Conservation (phyloP, 1,284 basidiomycete species). For the Ustilago crameri region DNA sequence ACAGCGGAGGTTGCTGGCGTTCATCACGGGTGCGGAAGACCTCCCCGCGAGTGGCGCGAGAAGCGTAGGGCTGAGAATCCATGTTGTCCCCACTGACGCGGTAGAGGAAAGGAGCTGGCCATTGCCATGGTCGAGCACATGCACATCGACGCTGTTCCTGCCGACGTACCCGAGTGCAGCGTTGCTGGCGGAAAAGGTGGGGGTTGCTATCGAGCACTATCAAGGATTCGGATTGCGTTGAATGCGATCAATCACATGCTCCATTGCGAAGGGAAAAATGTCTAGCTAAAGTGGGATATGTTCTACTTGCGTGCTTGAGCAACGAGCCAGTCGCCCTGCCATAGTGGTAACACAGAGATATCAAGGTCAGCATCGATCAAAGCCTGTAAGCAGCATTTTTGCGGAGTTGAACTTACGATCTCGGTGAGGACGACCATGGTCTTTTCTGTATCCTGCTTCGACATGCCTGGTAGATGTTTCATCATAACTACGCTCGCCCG, state of each 20-base stretch:
- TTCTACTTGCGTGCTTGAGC: slow-evolving; percentile 36
- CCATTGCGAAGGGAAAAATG: slow-evolving; percentile 4
- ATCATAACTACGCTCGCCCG: slow-evolving; percentile 60
- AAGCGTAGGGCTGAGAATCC: slow-evolving; percentile 48
- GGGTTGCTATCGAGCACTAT: slow-evolving; percentile 51
- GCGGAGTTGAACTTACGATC: slow-evolving; percentile 38
- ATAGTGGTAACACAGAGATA: not conserved
- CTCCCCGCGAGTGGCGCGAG: slow-evolving; percentile 46
- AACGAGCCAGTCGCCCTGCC: slow-evolving; percentile 40
- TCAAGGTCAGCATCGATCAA: not conserved
- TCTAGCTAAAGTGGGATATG: not conserved
- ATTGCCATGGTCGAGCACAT: slow-evolving; percentile 57
- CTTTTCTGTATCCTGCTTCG: slow-evolving; percentile 49
- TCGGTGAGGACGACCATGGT: slow-evolving; percentile 51
- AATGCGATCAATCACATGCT: not conserved
- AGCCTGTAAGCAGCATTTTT: not conserved
- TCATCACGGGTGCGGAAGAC: slow-evolving; percentile 57
- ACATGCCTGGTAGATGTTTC: slow-evolving; percentile 66
- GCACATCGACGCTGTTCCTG: slow-evolving; percentile 56
- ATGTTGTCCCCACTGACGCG: slow-evolving; percentile 28
- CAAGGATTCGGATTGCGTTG: slow-evolving; percentile 53
- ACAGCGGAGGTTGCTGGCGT: slow-evolving; percentile 54
- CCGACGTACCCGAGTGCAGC: slow-evolving; percentile 31
- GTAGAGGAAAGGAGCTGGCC: slow-evolving; percentile 25
- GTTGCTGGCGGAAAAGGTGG: slow-evolving; percentile 36